Percentiles rank a stretch among this genome's conserved stretches.
phyloP scores from a whole-genome alignment of 352 stramenopile genomes.

The Phytophthora meadii region DNA sequence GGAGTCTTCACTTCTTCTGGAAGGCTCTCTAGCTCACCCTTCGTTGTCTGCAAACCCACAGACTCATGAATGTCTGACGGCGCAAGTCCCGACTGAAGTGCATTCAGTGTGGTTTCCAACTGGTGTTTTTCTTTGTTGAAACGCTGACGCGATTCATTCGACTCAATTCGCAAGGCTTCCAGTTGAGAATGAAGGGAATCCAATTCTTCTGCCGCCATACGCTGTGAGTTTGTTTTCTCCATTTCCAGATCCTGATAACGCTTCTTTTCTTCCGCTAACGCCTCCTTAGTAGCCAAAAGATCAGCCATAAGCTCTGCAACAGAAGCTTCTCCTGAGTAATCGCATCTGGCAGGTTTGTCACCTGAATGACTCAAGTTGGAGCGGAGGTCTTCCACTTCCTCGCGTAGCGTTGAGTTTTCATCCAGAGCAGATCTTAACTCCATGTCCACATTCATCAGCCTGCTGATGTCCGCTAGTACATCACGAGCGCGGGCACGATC shows the following conservation, averaged over 20 bases:
- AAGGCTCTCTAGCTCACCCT: conserved; percentile 19
- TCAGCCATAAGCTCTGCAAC: conserved; percentile 29
- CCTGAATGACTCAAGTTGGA: conserved; percentile 10
- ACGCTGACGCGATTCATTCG: conserved; percentile 8
- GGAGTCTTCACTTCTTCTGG: conserved; percentile 22
- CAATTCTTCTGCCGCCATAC: conserved; percentile 45
- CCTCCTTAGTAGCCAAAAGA: conserved; percentile 25
- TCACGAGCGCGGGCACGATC: conserved; percentile 34
- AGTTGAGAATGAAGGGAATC: conserved; percentile 35
- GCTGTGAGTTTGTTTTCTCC: conserved; percentile 29
- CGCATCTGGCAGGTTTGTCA: not conserved
- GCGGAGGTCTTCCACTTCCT: conserved; percentile 51
- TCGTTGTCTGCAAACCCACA: conserved; percentile 8
- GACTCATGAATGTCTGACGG: conserved; percentile 7
- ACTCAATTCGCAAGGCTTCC: conserved; percentile 31
- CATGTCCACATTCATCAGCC: conserved; percentile 30
- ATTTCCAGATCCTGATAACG: conserved; percentile 25
- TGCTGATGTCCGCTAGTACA: conserved; percentile 42
- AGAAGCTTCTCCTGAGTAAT: conserved; percentile 15
- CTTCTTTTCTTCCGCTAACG: conserved; percentile 26
- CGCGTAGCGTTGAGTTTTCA: conserved; percentile 50
- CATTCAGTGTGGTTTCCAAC: conserved; percentile 33
- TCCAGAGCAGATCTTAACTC: conserved; percentile 34
- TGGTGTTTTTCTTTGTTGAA: conserved; percentile 33
- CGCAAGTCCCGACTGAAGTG: conserved; percentile 4